Conservation (phyloP, 2,329 filamentous ascomycete genomes). For the Aspergillus bombycis region DNA sequence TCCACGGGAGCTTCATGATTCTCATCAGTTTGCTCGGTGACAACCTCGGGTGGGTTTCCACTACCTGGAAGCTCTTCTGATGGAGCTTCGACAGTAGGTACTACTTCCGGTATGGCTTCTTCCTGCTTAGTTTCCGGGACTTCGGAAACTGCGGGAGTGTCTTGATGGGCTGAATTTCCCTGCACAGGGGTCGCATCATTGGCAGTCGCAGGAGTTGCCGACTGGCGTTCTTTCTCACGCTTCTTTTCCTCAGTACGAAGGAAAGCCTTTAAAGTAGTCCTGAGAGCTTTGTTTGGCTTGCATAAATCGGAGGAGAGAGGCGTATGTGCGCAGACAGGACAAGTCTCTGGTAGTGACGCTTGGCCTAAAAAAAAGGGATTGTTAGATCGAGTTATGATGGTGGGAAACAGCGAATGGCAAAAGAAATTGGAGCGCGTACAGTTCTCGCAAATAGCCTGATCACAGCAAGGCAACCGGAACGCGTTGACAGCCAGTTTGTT, state of each 20-base stretch:
- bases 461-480: constrained; percentile 90
- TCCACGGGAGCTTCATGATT: constrained; percentile 12
- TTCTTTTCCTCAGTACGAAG: constrained; percentile 91
- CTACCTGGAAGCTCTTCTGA: constrained; percentile 20
- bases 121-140: constrained; percentile 18
- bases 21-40: constrained; percentile 10
- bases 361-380: constrained; percentile 61
- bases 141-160: constrained; percentile 23
- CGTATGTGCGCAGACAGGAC: constrained; percentile 90
- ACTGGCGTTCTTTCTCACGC: constrained; percentile 64
- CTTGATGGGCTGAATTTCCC: constrained; percentile 18
- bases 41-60: constrained; percentile 9
- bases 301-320: constrained; percentile 85
- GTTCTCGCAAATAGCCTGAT: constrained; percentile 87
- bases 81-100: constrained; percentile 15
- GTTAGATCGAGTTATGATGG: background rate
- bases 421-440: constrained; percentile 63
- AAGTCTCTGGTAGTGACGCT: constrained; percentile 72
- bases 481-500: constrained; percentile 89
- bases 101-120: constrained; percentile 11
- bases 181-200: constrained; percentile 29
- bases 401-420: background rate
- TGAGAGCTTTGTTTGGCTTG: constrained; percentile 85
- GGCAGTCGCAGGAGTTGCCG: constrained; percentile 36
- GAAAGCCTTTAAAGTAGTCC: constrained; percentile 89